phyloP scores from a whole-genome alignment of 768 basidiomycete species.

The Cystobasidium onofrii region DNA sequence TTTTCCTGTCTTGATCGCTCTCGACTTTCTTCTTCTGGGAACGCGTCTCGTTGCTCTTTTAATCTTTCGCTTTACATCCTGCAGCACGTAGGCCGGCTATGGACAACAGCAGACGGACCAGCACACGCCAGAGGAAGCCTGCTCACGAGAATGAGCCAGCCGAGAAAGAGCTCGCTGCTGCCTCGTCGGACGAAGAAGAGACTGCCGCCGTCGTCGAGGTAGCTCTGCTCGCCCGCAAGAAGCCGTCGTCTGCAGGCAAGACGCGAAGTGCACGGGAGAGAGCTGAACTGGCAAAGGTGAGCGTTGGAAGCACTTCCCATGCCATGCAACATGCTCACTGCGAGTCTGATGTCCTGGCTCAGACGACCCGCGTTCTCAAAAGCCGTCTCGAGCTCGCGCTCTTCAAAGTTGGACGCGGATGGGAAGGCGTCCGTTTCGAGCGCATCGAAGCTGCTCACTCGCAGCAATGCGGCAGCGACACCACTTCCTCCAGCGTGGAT shows the following conservation, averaged over 20 bases:
- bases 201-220: background rate
- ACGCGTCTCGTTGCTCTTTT: no score
- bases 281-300: background rate
- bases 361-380: conserved; percentile 39
- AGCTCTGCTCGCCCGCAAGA: background rate
- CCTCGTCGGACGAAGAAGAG: background rate
- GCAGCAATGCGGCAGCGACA: background rate
- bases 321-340: no score
- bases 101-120: background rate
- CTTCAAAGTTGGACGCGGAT: conserved; percentile 38
- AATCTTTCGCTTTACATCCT: no score
- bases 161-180: background rate
- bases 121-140: background rate
- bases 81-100: no score
- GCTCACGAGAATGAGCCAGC: background rate
- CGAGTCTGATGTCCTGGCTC: background rate
- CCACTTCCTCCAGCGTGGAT: background rate
- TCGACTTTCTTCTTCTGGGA: no score
- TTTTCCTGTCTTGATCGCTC: no score
- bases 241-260: background rate
- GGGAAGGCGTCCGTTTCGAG: conserved; percentile 36
- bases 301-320: no score
- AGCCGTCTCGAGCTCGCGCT: conserved; percentile 38
- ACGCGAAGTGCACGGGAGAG: conserved; percentile 6
- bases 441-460: conserved; percentile 36